These are phyloP conservation scores for Candida andamanensis DNA, from an alignment of 805 yeast species.

Conservation along the genomic window DNA sequence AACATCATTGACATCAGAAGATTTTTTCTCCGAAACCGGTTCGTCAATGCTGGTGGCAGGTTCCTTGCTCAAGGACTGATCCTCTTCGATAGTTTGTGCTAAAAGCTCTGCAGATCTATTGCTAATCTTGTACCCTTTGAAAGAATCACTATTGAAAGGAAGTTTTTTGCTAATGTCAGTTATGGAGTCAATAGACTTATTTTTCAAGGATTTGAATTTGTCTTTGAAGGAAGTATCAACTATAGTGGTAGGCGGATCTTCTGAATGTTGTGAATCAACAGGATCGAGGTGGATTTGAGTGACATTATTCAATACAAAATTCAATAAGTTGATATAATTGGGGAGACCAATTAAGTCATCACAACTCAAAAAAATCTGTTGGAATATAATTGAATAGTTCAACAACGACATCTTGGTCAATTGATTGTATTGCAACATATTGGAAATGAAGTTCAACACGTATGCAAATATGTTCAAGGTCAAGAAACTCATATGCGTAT, in stretches of 20 bases:
- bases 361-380: constrained; percentile 23
- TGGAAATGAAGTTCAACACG: constrained; percentile 11
- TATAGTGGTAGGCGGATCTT: background rate
- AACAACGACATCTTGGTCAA: constrained; percentile 24
- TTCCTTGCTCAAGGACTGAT: background rate
- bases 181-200: constrained; percentile 12
- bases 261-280: constrained; percentile 1
- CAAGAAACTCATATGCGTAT: constrained; percentile 1
- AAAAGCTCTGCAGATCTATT: constrained; percentile 6
- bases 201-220: constrained; percentile 11
- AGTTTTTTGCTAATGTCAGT: constrained; percentile 7
- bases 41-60: background rate
- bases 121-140: constrained; percentile 8
- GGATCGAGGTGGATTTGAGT: constrained; percentile 1
- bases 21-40: background rate
- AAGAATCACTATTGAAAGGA: constrained; percentile 2
- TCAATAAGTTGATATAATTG: constrained; percentile 14
- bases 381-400: constrained; percentile 27
- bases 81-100: background rate
- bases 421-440: constrained; percentile 13
- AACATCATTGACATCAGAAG: background rate
- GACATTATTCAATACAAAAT: constrained; percentile 14
- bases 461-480: constrained; percentile 8
- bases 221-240: constrained; percentile 6
- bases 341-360: constrained; percentile 12